Base-by-base conservation (phyloP, 2,329 filamentous ascomycete genomes). In the Clarireedia monteithiana region DNA sequence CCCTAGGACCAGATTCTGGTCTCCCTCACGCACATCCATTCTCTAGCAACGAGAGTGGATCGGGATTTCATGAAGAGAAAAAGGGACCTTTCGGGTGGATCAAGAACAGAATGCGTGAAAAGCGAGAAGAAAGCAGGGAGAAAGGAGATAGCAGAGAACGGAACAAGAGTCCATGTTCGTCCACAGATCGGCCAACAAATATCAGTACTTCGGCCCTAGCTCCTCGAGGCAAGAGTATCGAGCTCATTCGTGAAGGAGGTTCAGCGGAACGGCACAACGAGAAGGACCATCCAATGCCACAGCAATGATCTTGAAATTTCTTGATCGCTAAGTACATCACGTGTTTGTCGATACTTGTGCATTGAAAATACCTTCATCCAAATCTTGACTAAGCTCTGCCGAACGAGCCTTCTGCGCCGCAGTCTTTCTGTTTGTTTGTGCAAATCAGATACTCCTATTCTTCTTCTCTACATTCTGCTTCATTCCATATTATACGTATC, bases 31-130 rank as follows among this genome's bases (percentile, higher is more conserved):
- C 64, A 3, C 62, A 67, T 52, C 53, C 47, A 6, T 62, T 58
- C 65, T 72, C 61, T 59, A 76, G 59, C 67, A 69, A 64, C 63
- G 67, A 67, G 6, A 63, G 62, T 47, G 61, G 56, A 48, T 57
- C 53, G 50, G 47, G 58, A 34, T 45, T 52, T 39, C 59, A 63
- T 24, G 64, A 67, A 54, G 68, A 69, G 36, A 82, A 79, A 68
- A 83, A 79, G 59, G 79, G 82, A 1, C 75, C 83, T 2, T 79
- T 86, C 61, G 81, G 78, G 6, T 86, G 84, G 74, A 78, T 86
- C 61, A 79, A 83, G 60, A 81, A 79, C 60, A 86, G 85, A 69
- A 75, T 86, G 55, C 76, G 73, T 30, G 82, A 84, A 45, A 77
- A 79, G 56, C 61, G 63, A 6, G 65, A 66, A 20, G 80, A 67